phyloP scores from a whole-genome alignment of 1,139 yeast genomes.

The Trichomonascaceae sp. region DNA sequence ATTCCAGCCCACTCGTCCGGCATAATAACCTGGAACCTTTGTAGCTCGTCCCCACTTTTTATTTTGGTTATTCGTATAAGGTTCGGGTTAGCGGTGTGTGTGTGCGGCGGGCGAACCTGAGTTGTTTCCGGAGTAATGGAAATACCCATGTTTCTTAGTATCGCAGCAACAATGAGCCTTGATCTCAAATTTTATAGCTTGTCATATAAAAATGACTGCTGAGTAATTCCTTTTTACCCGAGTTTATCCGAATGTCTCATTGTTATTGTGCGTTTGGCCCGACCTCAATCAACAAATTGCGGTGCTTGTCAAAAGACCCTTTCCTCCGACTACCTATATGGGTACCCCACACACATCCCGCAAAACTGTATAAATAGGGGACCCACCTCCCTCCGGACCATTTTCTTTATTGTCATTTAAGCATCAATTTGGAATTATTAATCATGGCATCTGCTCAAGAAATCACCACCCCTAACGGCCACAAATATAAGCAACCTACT shows the following conservation, averaged over 20 bases:
- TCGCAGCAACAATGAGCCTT: neutral
- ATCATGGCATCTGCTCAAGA: conserved; percentile 12
- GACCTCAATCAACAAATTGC: neutral
- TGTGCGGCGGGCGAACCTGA: neutral
- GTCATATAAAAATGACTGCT: neutral
- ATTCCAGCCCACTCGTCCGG: neutral
- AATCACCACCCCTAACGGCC: conserved; percentile 54
- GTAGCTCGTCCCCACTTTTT: neutral
- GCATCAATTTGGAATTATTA: neutral
- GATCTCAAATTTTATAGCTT: neutral
- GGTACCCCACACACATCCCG: neutral
- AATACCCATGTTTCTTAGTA: neutral
- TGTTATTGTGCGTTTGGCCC: neutral
- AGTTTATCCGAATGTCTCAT: neutral
- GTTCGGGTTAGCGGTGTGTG: neutral
- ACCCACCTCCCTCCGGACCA: neutral
- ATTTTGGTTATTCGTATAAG: neutral
- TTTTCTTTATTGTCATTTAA: neutral
- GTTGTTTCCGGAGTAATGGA: neutral
- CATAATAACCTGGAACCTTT: neutral
- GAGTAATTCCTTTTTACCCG: neutral
- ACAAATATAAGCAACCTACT: conserved; percentile 56
- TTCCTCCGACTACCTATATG: neutral
- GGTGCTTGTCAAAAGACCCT: neutral
- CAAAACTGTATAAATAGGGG: neutral